A percentile compares a stretch with the other conserved stretches of the same genome.
phyloP scores from a whole-genome alignment of 345 rosid genomes.

The Gynandropsis gynandra region DNA sequence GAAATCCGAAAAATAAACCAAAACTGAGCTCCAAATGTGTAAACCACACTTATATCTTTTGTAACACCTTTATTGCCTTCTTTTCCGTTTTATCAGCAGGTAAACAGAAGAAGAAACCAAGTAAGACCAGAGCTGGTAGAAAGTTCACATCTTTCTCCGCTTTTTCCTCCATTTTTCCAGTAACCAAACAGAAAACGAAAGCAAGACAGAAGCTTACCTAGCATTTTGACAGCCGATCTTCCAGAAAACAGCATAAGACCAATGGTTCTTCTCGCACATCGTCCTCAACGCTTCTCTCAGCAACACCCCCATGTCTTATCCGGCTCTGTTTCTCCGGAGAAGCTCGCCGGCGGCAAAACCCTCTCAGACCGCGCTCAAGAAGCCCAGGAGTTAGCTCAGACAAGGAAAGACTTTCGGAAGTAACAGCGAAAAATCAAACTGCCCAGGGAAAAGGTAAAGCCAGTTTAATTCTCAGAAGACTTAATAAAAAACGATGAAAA shows the following conservation, averaged over 20 bases:
- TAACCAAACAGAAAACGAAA: constrained; percentile 19
- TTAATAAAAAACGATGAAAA: constrained; percentile 1
- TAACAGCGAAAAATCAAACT: constrained; percentile 25
- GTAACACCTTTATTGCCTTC: background rate
- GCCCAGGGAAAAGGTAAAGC: constrained; percentile 7
- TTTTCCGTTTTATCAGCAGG: constrained; percentile 2
- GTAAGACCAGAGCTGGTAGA: background rate
- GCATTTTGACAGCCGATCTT: constrained; percentile 89
- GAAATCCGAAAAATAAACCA: background rate
- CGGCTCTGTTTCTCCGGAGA: background rate
- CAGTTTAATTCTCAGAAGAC: background rate
- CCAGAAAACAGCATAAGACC: constrained; percentile 97
- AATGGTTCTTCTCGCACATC: constrained; percentile 59
- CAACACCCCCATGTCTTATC: constrained; percentile 54
- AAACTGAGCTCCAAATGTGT: background rate
- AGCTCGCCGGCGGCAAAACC: background rate
- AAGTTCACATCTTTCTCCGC: background rate
- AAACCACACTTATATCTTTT: background rate
- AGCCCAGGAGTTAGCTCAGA: constrained; percentile 4
- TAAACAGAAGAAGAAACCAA: constrained; percentile 4
- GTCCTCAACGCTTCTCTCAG: constrained; percentile 73
- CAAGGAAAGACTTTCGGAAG: constrained; percentile 19
- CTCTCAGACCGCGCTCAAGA: constrained; percentile 4
- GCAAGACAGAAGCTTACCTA: constrained; percentile 36
- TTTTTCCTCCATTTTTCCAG: constrained; percentile 12